These are phyloP conservation scores for Calamus simplicifolius DNA, from an alignment of 176 grass and related monocot species.

Conservation along the genomic window DNA sequence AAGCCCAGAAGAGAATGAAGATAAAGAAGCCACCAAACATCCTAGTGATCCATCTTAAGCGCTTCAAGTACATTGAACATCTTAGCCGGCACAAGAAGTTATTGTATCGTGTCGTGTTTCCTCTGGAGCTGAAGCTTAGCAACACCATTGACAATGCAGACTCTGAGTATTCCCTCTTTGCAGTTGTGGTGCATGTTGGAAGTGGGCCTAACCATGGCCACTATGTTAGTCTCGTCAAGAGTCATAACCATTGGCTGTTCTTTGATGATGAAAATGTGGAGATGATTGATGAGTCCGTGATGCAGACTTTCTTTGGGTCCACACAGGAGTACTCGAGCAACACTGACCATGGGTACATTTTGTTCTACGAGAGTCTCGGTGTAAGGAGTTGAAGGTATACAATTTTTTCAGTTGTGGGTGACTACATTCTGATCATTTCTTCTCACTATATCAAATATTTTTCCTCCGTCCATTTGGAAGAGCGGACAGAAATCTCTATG, in stretches of 20 bases:
- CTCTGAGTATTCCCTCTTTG: constrained; percentile 85
- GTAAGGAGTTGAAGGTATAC: constrained; percentile 10
- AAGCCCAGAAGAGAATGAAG: constrained; percentile 32
- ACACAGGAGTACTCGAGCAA: constrained; percentile 94
- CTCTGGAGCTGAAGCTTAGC: constrained; percentile 48
- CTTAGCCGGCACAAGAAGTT: constrained; percentile 23
- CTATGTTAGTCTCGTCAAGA: constrained; percentile 94
- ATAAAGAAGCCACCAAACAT: constrained; percentile 27
- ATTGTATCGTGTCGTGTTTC: constrained; percentile 21
- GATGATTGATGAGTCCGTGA: constrained; percentile 86
- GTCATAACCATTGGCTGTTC: constrained; percentile 93
- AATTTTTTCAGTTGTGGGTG: too few relatives aligned
- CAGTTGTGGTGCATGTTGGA: constrained; percentile 89
- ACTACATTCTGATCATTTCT: too few relatives aligned
- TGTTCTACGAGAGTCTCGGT: constrained; percentile 88
- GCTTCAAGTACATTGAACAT: constrained; percentile 21
- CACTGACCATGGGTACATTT: constrained; percentile 97
- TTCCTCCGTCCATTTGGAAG: too few relatives aligned
- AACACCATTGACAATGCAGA: constrained; percentile 73
- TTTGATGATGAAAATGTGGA: constrained; percentile 95
- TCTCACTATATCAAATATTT: too few relatives aligned
- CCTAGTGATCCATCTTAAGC: constrained; percentile 26
- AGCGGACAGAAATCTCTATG: too few relatives aligned
- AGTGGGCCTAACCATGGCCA: constrained; percentile 98
- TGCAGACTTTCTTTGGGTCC: constrained; percentile 89